phyloP scores from a whole-genome alignment of 1,284 basidiomycete species.

The Ganoderma sp. region DNA sequence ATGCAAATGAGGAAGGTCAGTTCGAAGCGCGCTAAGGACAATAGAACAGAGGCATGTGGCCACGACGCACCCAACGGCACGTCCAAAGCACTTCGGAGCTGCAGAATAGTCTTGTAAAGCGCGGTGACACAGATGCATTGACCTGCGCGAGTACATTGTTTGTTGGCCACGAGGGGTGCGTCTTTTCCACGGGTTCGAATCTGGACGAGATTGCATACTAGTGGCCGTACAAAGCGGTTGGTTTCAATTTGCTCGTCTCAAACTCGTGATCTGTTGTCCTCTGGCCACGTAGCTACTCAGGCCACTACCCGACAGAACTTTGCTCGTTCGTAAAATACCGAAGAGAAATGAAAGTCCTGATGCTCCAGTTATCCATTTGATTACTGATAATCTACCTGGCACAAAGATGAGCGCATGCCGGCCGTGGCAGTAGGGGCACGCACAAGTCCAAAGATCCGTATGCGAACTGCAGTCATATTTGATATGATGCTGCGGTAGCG shows the following conservation, averaged over 20 bases:
- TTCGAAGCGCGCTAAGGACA: background rate
- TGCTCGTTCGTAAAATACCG: background rate
- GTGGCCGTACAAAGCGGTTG: background rate
- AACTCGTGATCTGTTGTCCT: background rate
- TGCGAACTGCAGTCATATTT: background rate
- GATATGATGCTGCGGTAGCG: background rate
- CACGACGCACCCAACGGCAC: background rate
- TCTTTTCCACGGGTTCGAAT: background rate
- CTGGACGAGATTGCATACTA: background rate
- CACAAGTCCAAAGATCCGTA: background rate
- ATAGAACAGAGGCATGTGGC: slow-evolving; percentile 1
- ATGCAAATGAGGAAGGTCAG: background rate
- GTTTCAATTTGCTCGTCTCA: background rate
- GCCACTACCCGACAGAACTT: background rate
- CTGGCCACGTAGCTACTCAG: background rate
- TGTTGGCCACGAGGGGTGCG: background rate
- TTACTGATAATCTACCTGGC: background rate
- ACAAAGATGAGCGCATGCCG: background rate
- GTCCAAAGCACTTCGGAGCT: background rate
- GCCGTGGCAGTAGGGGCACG: background rate
- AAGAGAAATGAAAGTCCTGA: background rate
- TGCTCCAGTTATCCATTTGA: background rate
- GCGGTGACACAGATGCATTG: background rate
- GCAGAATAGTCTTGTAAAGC: slow-evolving; percentile 5
- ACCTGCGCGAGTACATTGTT: background rate